phyloP scores from a whole-genome alignment of 2,329 filamentous ascomycete genomes.

The Tricladium varicosporioides region DNA sequence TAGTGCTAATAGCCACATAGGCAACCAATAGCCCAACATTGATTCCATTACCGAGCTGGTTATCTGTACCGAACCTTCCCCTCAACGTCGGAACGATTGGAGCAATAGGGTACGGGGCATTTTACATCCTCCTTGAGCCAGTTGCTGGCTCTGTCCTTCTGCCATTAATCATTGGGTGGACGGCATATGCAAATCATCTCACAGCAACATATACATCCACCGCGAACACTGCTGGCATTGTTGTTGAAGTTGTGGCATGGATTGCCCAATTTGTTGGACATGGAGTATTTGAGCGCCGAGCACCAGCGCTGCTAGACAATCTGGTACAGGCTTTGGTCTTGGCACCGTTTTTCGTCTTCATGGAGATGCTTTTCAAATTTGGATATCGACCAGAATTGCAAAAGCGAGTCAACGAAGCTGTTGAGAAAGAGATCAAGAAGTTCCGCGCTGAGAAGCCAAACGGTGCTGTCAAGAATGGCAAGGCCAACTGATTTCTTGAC shows the following conservation, averaged over 20 bases:
- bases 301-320: slow-evolving; percentile 88
- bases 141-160: slow-evolving; percentile 80
- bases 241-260: slow-evolving; percentile 74
- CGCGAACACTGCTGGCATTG: slow-evolving; percentile 58
- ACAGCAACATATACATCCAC: slow-evolving; percentile 46
- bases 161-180: slow-evolving; percentile 70
- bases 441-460: slow-evolving; percentile 57
- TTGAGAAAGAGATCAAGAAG: slow-evolving; percentile 74
- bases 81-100: slow-evolving; percentile 65
- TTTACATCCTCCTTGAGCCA: slow-evolving; percentile 92
- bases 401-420: slow-evolving; percentile 72
- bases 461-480: slow-evolving; percentile 45
- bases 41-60: slow-evolving; percentile 63
- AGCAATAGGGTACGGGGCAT: slow-evolving; percentile 66
- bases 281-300: slow-evolving; percentile 81
- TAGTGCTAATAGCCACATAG: slow-evolving; percentile 39
- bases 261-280: slow-evolving; percentile 89
- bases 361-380: slow-evolving; percentile 85
- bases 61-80: slow-evolving; percentile 64
- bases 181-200: slow-evolving; percentile 74
- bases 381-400: slow-evolving; percentile 90
- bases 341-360: slow-evolving; percentile 95
- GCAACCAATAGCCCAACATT: slow-evolving; percentile 61
- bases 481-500: slow-evolving; percentile 40
- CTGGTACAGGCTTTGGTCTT: slow-evolving; percentile 87